Evolutionary conservation across 2,329 filamentous ascomycete genomes (phyloP).

Genomic region (Hypoxylon sp.): DNA sequence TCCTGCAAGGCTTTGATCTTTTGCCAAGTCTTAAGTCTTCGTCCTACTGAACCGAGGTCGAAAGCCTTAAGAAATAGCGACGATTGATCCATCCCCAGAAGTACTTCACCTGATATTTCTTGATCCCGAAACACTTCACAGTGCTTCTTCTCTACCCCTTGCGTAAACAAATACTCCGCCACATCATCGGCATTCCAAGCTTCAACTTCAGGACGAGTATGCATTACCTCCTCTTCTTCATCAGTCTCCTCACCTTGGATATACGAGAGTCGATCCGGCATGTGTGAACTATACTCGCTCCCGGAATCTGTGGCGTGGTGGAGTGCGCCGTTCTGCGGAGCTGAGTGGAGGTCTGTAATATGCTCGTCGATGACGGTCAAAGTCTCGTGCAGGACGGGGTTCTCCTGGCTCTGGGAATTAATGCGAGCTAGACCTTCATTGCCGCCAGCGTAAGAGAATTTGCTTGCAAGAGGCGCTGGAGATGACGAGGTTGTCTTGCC

Average conservation of each 20-base stretch:
- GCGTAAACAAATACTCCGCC: slow-evolving; percentile 87
- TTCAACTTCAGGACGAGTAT: slow-evolving; percentile 80
- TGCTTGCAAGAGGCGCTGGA: slow-evolving; percentile 49
- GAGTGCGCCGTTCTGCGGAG: slow-evolving; percentile 66
- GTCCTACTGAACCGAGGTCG: slow-evolving; percentile 90
- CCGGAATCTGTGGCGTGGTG: slow-evolving; percentile 80
- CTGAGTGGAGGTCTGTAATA: slow-evolving; percentile 84
- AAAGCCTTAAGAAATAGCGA: slow-evolving; percentile 97
- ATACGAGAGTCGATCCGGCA: slow-evolving; percentile 85
- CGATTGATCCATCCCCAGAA: slow-evolving; percentile 94
- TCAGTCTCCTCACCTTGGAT: slow-evolving; percentile 96
- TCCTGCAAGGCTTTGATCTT: slow-evolving; percentile 94
- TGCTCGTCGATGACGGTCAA: slow-evolving; percentile 97
- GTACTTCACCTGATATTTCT: slow-evolving; percentile 93
- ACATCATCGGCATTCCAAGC: slow-evolving; percentile 86
- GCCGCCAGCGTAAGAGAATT: slow-evolving; percentile 54
- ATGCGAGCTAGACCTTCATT: slow-evolving; percentile 60
- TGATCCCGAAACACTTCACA: slow-evolving; percentile 96
- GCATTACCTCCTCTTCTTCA: slow-evolving; percentile 84
- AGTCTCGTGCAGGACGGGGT: slow-evolving; percentile 87
- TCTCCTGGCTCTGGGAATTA: slow-evolving; percentile 65
- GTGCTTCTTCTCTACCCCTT: slow-evolving; percentile 88
- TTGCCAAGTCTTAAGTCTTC: slow-evolving; percentile 94
- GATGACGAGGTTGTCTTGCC: slow-evolving; percentile 51
- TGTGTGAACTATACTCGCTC: slow-evolving; percentile 88